Conservation (phyloP, 2,329 filamentous ascomycete species). For the Ascochyta rabiei region DNA sequence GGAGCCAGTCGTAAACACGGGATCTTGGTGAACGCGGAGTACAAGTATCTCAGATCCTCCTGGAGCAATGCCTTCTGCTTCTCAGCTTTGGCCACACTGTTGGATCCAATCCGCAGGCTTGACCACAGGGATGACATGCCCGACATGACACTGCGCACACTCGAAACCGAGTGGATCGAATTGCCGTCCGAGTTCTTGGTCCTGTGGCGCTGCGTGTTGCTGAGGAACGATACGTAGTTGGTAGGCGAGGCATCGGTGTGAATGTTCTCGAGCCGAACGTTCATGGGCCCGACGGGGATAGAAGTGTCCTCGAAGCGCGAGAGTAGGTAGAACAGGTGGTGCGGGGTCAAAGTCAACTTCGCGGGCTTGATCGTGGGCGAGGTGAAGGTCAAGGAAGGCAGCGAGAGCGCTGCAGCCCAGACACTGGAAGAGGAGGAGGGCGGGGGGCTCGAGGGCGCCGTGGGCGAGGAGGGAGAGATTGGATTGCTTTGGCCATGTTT, state of each 20-base stretch:
- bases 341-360: constrained; percentile 89
- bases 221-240: constrained; percentile 95
- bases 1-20: constrained; percentile 87
- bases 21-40: constrained; percentile 98
- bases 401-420: constrained; percentile 83
- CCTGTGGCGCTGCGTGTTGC: constrained; percentile 79
- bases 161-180: constrained; percentile 94
- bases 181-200: constrained; percentile 81
- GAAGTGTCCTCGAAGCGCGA: constrained; percentile 93
- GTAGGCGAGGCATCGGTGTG: constrained; percentile 84
- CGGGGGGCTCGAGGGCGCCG: constrained; percentile 51
- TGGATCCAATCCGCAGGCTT: constrained; percentile 81
- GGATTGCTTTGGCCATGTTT: constrained; percentile 65
- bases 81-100: constrained; percentile 81
- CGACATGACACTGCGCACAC: constrained; percentile 96
- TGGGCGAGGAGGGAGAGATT: constrained; percentile 48
- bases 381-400: constrained; percentile 82
- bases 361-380: constrained; percentile 86
- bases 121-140: constrained; percentile 95
- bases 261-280: constrained; percentile 91
- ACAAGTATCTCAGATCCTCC: constrained; percentile 91
- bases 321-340: constrained; percentile 95
- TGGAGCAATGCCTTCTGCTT: constrained; percentile 85
- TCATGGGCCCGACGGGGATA: constrained; percentile 94
- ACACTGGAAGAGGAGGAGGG: constrained; percentile 67